These are phyloP conservation scores for Neopestalotiopsis rosae DNA, from an alignment of 2,329 filamentous ascomycete genomes.

Conservation along the genomic window DNA sequence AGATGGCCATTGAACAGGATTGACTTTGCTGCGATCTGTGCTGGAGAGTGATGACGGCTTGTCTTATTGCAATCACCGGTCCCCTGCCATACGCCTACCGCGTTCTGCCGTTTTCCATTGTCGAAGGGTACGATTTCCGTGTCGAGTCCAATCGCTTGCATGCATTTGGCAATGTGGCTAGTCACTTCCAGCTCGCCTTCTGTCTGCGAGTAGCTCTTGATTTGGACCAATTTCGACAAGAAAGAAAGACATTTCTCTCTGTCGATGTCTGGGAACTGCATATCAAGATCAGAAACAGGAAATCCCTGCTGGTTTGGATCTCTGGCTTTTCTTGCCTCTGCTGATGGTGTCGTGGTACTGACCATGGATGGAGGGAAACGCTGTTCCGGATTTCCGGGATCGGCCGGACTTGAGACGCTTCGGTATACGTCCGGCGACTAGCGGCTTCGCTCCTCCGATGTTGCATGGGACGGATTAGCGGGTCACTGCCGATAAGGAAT, in stretches of 20 bases:
- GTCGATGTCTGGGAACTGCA: slow-evolving; percentile 30
- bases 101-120: slow-evolving; percentile 29
- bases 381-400: background rate
- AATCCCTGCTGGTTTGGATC: background rate
- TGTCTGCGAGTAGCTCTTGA: slow-evolving; percentile 35
- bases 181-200: slow-evolving; percentile 32
- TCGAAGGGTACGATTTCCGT: slow-evolving; percentile 29
- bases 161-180: slow-evolving; percentile 27
- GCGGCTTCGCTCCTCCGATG: slow-evolving; percentile 1
- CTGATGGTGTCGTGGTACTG: background rate
- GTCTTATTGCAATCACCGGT: background rate
- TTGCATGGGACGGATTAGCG: background rate
- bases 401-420: background rate
- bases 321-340: background rate
- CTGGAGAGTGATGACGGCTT: background rate
- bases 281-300: slow-evolving; percentile 4
- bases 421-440: background rate
- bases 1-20: slow-evolving; percentile 36
- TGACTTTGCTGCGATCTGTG: slow-evolving; percentile 17
- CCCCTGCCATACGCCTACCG: slow-evolving; percentile 29
- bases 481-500: background rate
- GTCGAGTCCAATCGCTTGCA: slow-evolving; percentile 30
- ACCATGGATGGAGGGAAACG: background rate
- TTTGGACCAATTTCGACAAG: slow-evolving; percentile 31
- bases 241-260: slow-evolving; percentile 28